Percentiles rank a stretch among this genome's conserved stretches.
Evolutionary conservation across 2,329 filamentous ascomycete species (phyloP).

Genomic region (Venturia oleaginea): DNA sequence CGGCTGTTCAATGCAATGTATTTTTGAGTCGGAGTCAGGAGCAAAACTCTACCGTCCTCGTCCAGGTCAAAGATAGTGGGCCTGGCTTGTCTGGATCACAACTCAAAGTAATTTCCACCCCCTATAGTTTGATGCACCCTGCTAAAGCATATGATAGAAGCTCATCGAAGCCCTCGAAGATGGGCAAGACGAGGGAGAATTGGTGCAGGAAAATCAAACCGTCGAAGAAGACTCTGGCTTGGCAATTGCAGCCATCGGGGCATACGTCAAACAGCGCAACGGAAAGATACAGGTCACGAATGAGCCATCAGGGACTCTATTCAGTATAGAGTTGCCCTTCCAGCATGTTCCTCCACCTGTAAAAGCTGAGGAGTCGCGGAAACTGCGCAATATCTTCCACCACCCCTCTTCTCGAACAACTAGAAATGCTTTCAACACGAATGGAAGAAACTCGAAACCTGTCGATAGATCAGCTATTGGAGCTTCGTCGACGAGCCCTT

Average conservation of each 20-base stretch:
- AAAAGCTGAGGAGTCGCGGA: not conserved
- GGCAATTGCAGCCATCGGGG: not conserved
- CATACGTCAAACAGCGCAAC: not conserved
- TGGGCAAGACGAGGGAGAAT: not conserved
- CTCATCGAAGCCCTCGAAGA: not conserved
- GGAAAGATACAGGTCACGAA: not conserved
- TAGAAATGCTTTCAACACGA: not conserved
- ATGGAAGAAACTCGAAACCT: not conserved
- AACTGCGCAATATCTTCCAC: not conserved
- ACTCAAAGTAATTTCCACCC: not conserved
- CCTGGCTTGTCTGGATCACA: not conserved
- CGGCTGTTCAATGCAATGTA: not conserved
- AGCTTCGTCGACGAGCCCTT: not conserved
- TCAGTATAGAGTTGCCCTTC: not conserved
- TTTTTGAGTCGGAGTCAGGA: not conserved
- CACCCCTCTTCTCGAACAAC: not conserved
- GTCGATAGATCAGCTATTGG: not conserved
- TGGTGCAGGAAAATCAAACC: not conserved
- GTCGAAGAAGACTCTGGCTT: not conserved
- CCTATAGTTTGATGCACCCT: too few relatives aligned
- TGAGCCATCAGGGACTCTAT: not conserved
- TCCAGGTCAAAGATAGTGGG: not conserved
- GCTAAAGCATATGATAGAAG: not conserved
- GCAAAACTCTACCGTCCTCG: not conserved
- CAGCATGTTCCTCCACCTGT: not conserved